phyloP scores from a whole-genome alignment of 2,329 filamentous ascomycete species.

The Scopulariopsis brevicaulis region DNA sequence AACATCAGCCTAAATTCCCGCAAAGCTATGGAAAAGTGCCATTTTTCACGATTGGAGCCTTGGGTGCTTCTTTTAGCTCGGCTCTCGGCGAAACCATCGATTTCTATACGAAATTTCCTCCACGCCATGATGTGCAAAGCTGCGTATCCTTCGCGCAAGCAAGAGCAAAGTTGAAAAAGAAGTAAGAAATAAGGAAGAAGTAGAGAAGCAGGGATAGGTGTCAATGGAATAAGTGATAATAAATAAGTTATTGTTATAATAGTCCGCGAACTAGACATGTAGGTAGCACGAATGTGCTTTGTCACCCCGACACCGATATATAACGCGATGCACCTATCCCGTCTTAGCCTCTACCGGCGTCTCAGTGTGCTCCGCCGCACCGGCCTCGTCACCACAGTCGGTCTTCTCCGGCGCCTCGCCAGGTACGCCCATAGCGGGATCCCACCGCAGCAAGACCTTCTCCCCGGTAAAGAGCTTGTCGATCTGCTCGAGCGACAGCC shows the following conservation, averaged over 20 bases:
- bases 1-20: too few relatives aligned
- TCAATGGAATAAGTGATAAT: not conserved
- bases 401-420: not conserved
- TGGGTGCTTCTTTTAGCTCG: not conserved
- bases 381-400: not conserved
- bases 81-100: not conserved
- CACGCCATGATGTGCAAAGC: not conserved
- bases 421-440: too few relatives aligned
- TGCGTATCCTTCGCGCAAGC: too few relatives aligned
- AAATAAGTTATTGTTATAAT: not conserved
- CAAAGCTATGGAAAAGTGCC: too few relatives aligned
- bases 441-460: too few relatives aligned
- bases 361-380: not conserved
- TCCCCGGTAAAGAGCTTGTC: constrained; percentile 15
- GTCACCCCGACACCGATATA: not conserved
- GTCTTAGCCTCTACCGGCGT: not conserved
- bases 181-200: not conserved
- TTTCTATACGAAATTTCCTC: not conserved
- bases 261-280: not conserved
- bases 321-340: not conserved
- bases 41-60: too few relatives aligned
- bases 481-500: constrained; percentile 28
- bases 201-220: not conserved
- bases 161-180: not conserved
- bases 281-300: not conserved